Evolutionary conservation across 208 protist species (phyloP).

Genomic region (Trypanosoma brucei): DNA sequence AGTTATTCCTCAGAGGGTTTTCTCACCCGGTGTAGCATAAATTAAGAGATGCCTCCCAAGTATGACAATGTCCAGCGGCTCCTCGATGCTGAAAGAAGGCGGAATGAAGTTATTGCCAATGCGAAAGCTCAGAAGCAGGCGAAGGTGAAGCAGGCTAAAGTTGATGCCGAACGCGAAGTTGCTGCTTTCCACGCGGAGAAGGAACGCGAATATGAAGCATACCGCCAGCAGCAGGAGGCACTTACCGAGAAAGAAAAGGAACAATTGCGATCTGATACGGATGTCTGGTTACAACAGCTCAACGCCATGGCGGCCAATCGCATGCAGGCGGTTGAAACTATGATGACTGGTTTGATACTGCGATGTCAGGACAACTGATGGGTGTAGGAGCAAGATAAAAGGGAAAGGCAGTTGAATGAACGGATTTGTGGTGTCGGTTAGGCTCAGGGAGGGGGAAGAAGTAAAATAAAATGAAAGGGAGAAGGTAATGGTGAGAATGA

Average conservation of each 20-base stretch:
- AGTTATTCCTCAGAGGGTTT: too few species aligned
- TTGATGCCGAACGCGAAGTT: conserved; percentile 79
- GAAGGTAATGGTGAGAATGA: conserved; percentile 1
- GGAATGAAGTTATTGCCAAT: conserved; percentile 74
- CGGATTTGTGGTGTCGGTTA: not conserved
- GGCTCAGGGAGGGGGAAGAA: not conserved
- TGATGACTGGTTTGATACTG: conserved; percentile 63
- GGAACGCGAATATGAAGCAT: conserved; percentile 68
- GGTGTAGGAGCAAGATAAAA: conserved; percentile 12
- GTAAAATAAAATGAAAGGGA: conserved; percentile 7
- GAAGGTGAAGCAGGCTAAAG: conserved; percentile 81
- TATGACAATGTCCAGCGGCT: conserved; percentile 88
- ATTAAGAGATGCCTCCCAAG: conserved; percentile 59
- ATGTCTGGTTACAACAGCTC: conserved; percentile 60
- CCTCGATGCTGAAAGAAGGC: conserved; percentile 79
- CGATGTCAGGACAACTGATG: conserved; percentile 26
- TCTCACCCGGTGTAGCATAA: too few species aligned
- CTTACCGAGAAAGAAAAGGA: conserved; percentile 57
- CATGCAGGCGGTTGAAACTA: conserved; percentile 56
- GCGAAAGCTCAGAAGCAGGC: conserved; percentile 78
- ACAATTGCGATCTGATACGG: conserved; percentile 54
- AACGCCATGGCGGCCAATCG: conserved; percentile 45
- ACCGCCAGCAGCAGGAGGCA: conserved; percentile 43
- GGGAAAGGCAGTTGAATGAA: conserved; percentile 1
- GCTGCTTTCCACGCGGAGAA: conserved; percentile 66